Evolutionary conservation across 768 basidiomycete species (phyloP).

Genomic region (Nidularia pulvinata): DNA sequence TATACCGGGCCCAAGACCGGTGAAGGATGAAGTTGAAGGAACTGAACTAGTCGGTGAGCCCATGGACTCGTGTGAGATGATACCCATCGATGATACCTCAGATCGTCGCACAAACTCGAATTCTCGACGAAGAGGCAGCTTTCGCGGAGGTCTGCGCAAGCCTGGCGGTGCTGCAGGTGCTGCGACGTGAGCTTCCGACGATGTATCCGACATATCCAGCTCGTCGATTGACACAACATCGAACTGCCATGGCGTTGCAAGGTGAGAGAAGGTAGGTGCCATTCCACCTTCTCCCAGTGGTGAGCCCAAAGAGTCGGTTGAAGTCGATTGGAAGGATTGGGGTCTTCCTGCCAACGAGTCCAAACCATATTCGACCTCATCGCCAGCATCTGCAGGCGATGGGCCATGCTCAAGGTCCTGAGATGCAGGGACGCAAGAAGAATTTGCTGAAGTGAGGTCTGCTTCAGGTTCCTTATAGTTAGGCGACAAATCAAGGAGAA

Average conservation of each 20-base stretch:
- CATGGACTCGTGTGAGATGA: constrained; percentile 61
- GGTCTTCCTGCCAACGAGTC: constrained; percentile 15
- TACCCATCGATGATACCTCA: constrained; percentile 80
- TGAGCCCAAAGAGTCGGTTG: constrained; percentile 51
- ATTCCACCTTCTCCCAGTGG: constrained; percentile 28
- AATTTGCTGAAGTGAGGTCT: background rate
- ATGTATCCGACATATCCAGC: constrained; percentile 77
- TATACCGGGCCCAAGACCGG: constrained; percentile 46
- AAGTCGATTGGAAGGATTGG: constrained; percentile 39
- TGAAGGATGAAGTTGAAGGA: constrained; percentile 34
- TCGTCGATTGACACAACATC: constrained; percentile 82
- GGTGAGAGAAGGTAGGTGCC: constrained; percentile 33
- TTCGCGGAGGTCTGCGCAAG: constrained; percentile 51
- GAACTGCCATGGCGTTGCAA: constrained; percentile 54
- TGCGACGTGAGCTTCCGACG: constrained; percentile 49
- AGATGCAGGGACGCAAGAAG: background rate
- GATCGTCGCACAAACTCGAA: constrained; percentile 82
- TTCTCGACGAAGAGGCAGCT: constrained; percentile 73
- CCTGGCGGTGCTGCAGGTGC: constrained; percentile 45
- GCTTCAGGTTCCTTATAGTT: background rate
- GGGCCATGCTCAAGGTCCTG: background rate
- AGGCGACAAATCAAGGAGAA: background rate
- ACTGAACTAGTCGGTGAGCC: constrained; percentile 45
- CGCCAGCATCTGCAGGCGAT: background rate
- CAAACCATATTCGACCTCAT: background rate